phyloP scores from a whole-genome alignment of 306 rosid genomes.

The Delonix regia region DNA sequence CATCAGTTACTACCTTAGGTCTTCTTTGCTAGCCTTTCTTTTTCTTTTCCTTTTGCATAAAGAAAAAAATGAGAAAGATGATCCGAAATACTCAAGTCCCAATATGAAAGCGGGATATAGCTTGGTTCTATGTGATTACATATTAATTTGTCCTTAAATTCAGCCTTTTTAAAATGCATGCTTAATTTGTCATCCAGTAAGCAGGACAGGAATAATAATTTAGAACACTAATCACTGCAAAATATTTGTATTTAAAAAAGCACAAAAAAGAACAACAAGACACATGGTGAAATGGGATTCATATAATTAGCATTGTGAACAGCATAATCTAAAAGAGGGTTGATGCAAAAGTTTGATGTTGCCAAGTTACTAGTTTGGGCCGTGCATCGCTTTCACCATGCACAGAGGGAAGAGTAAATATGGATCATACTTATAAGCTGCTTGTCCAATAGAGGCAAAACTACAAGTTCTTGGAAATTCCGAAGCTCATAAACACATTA shows the following conservation, averaged over 20 bases:
- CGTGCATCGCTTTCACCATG: conserved; percentile 63
- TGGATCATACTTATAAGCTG: conserved; percentile 57
- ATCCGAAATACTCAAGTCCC: neutral
- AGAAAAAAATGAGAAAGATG: neutral
- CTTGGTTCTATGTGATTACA: conserved; percentile 12
- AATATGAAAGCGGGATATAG: conserved; percentile 5
- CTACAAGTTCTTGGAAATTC: conserved; percentile 55
- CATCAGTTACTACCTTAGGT: neutral
- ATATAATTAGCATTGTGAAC: conserved; percentile 38
- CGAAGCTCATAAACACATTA: conserved; percentile 9
- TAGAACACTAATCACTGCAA: conserved; percentile 17
- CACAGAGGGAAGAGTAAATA: conserved; percentile 41
- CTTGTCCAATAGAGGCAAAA: conserved; percentile 70
- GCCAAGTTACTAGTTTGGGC: conserved; percentile 67
- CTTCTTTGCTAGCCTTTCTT: neutral
- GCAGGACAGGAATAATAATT: conserved; percentile 25
- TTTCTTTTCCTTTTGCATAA: neutral
- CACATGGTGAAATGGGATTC: conserved; percentile 5
- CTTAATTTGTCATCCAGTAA: conserved; percentile 2
- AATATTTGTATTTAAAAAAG: conserved; percentile 1
- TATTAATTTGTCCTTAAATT: conserved; percentile 23
- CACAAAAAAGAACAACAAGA: conserved; percentile 7
- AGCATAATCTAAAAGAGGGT: conserved; percentile 34
- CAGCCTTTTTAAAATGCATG: neutral
- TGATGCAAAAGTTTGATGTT: conserved; percentile 60